These are phyloP conservation scores for Nannochloropsis gaditana DNA, from an alignment of 108 stramenopile species.

Conservation along the genomic window DNA sequence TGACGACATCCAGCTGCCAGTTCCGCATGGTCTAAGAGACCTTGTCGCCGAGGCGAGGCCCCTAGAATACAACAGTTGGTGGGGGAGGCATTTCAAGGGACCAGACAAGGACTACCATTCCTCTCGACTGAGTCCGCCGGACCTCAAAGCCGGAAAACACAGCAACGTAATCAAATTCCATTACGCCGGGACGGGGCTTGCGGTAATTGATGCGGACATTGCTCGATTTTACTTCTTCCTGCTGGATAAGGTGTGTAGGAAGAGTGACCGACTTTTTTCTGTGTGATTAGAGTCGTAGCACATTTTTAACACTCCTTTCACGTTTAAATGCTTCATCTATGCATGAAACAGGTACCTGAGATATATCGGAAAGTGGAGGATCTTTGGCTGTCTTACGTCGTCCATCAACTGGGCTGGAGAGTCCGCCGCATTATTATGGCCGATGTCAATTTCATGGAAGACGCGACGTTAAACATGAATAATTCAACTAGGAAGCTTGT, in stretches of 20 bases:
- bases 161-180: background rate
- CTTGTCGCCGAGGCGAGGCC: background rate
- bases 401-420: background rate
- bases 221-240: conserved; percentile 5
- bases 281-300: background rate
- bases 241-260: background rate
- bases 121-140: background rate
- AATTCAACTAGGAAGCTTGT: background rate
- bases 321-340: background rate
- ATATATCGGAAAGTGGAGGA: conserved; percentile 11
- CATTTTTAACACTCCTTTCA: background rate
- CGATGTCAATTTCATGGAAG: conserved; percentile 8
- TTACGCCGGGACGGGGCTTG: conserved; percentile 8
- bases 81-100: background rate
- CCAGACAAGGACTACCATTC: background rate
- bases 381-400: conserved; percentile 12
- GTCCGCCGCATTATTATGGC: conserved; percentile 3
- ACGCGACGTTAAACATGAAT: background rate
- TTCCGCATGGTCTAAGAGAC: background rate
- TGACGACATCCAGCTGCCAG: background rate
- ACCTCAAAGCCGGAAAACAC: background rate
- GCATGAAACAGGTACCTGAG: background rate
- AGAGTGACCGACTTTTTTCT: background rate
- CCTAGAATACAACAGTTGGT: background rate
- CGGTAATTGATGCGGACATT: conserved; percentile 3